phyloP scores from a whole-genome alignment of 2,329 filamentous ascomycete species.

The Sclerotiophoma versabilis region DNA sequence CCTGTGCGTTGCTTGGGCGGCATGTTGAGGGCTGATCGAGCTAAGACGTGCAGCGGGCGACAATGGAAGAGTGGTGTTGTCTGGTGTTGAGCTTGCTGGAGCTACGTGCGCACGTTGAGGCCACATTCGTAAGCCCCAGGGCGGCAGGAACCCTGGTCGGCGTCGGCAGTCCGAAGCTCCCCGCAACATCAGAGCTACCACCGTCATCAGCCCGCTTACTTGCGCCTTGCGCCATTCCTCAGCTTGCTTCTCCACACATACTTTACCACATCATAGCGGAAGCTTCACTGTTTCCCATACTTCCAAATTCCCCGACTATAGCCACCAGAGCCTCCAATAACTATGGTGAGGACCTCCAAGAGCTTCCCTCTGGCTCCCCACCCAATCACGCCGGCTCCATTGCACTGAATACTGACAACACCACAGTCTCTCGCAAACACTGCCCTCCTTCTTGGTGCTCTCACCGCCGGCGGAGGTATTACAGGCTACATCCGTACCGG shows the following conservation, averaged over 20 bases:
- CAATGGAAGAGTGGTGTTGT: constrained; percentile 19
- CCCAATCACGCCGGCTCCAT: constrained; percentile 2
- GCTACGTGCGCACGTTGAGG: constrained; percentile 28
- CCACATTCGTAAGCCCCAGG: constrained; percentile 30
- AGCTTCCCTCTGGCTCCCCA: constrained; percentile 1
- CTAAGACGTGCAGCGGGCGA: not conserved
- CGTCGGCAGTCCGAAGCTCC: constrained; percentile 20
- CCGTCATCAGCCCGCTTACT: constrained; percentile 9
- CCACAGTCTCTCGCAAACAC: constrained; percentile 60
- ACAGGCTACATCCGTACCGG: constrained; percentile 85
- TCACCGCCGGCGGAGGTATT: constrained; percentile 87
- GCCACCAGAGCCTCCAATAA: not conserved
- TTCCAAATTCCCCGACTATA: not conserved
- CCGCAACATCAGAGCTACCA: constrained; percentile 20
- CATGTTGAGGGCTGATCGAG: constrained; percentile 29
- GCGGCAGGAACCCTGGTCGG: constrained; percentile 20
- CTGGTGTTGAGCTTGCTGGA: constrained; percentile 17
- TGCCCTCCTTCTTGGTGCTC: constrained; percentile 77
- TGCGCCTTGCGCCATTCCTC: constrained; percentile 8
- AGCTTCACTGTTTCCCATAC: not conserved
- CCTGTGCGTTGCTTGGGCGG: constrained; percentile 42
- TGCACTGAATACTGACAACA: not conserved
- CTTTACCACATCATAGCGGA: not conserved
- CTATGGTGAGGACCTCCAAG: constrained; percentile 5
- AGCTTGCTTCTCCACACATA: not conserved